Base-by-base conservation (phyloP, 352 stramenopile species). In the Pythium pyrilobum region DNA sequence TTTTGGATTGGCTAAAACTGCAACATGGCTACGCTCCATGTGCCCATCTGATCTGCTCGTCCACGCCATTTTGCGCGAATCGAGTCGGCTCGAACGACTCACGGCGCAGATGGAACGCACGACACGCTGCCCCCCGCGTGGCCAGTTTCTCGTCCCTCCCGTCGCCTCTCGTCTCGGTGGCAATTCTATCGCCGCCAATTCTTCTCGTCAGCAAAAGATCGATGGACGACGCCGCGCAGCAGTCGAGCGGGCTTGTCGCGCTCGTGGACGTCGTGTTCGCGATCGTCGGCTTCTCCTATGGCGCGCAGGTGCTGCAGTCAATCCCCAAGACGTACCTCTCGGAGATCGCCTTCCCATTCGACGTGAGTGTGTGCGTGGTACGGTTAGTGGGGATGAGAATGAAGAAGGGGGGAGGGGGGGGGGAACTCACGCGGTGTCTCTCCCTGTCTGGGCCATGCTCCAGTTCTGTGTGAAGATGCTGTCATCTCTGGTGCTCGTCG, bases 311-410 rank as follows among this genome's bases (percentile, higher is more conserved):
- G 46, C 66, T 89, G 7, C 59, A 59, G 44, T 68, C 74, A 0
- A 66, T 81, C 44, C 70, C 79, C 32, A 89, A 79, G 71, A 89
- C 79, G 12, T 89, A 89, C 45, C 66, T 89, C 25, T 89, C 79
- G 1, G 79, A 89, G 59, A 89, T 89, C 40, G 71, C 72, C 4
- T 87, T 87, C 58, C 79, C 79, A 1, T 48, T 77, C n/a, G 76
- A 89, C 37, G 79, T 87, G 49, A 38, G 72, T 75, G 16, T 11
- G 16, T 34, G 37, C 21, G 20, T 53, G 9, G 34, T n/a, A 15
- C 34, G n/a, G n/a, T 41, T 10, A 21, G 36, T 12, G 32, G 12
- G 15, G 31, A 56, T 13, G 12, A 31, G 24, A 21, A 4, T 37
- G 23, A 54, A 5, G 44, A 8, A 59, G 2, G n/a, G n/a, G n/a